Evolutionary conservation across 169 alveolate genomes (phyloP).

Genomic region (Cryptosporidium meleagridis): DNA sequence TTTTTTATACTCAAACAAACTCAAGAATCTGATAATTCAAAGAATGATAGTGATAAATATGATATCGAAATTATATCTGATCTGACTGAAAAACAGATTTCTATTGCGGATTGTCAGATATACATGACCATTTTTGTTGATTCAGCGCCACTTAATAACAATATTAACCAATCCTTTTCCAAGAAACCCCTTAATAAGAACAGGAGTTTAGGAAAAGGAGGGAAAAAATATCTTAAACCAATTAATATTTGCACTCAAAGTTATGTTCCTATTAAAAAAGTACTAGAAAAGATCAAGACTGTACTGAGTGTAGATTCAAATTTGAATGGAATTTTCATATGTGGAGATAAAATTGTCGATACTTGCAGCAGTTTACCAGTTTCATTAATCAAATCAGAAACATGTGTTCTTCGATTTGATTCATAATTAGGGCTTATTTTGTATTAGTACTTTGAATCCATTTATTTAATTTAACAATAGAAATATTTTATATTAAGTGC

Average conservation of each 20-base stretch:
- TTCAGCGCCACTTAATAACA: too few relatives aligned
- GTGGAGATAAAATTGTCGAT: slow-evolving; percentile 52
- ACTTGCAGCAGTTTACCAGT: slow-evolving; percentile 30
- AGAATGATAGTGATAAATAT: not conserved
- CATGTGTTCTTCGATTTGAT: slow-evolving; percentile 27
- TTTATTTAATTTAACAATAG: not conserved
- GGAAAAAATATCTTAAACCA: not conserved
- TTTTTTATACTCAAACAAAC: not conserved
- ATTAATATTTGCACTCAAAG: slow-evolving; percentile 1
- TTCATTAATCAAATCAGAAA: not conserved
- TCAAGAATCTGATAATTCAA: not conserved
- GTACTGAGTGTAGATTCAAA: not conserved
- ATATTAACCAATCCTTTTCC: not conserved
- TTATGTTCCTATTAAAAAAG: not conserved
- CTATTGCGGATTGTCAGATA: not conserved
- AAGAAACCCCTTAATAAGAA: not conserved
- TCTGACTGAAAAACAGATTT: not conserved
- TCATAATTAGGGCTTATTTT: not conserved
- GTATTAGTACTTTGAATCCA: not conserved
- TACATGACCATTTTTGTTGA: not conserved
- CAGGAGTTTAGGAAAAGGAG: not conserved
- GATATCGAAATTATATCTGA: not conserved
- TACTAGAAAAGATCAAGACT: not conserved
- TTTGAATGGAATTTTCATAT: slow-evolving; percentile 11
- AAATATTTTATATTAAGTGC: not conserved